Conservation (phyloP, 116 monocot genomes). For the Trichopus zeylanicus region DNA sequence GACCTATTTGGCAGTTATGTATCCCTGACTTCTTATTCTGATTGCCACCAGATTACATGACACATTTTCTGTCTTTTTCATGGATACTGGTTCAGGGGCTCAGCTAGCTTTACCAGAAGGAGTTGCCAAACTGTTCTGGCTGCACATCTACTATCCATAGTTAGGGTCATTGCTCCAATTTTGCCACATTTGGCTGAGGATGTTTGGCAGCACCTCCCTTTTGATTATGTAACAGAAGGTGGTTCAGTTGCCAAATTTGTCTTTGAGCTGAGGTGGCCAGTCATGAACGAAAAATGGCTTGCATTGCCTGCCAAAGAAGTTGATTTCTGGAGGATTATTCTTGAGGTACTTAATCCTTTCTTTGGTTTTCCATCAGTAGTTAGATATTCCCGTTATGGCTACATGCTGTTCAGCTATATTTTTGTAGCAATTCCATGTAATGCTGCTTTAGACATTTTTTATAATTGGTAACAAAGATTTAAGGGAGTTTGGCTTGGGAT, state of each 20-base stretch:
- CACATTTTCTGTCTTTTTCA: neutral
- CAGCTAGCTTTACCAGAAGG: slow-evolving; percentile 66
- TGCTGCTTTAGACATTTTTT: too few relatives aligned
- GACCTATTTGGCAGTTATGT: too few relatives aligned
- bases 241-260: slow-evolving; percentile 65
- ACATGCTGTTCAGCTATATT: too few relatives aligned
- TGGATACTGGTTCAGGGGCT: slow-evolving; percentile 40
- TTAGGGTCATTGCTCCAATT: slow-evolving; percentile 82
- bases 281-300: slow-evolving; percentile 55
- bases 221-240: slow-evolving; percentile 45
- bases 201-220: slow-evolving; percentile 96
- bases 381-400: too few relatives aligned
- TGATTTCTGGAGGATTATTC: slow-evolving; percentile 67
- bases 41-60: too few relatives aligned
- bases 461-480: too few relatives aligned
- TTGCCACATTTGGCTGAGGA: slow-evolving; percentile 94
- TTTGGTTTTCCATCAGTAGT: too few relatives aligned
- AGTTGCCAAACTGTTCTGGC: slow-evolving; percentile 92
- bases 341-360: slow-evolving; percentile 45
- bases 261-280: slow-evolving; percentile 84
- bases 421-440: too few relatives aligned
- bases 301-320: slow-evolving; percentile 46
- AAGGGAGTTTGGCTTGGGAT: too few relatives aligned
- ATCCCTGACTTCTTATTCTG: too few relatives aligned
- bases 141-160: slow-evolving; percentile 69